Percentiles rank a stretch among this genome's conserved stretches.
Conservation (phyloP, 1,284 basidiomycete species). For the Thelephora terrestris region DNA sequence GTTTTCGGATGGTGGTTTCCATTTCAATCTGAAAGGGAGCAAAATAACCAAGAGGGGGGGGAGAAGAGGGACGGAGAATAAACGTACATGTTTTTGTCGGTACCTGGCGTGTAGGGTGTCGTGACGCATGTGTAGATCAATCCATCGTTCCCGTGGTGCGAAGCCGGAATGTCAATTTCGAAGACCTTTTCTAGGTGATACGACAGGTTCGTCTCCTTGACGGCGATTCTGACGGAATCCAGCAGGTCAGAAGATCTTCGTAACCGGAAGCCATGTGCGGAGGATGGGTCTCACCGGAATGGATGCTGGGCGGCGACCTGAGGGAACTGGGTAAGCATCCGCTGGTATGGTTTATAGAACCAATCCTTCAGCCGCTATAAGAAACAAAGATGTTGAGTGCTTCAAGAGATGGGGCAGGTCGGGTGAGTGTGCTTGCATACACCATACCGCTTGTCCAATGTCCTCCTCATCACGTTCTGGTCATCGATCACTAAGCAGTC, state of each 20-base stretch:
- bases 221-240: slow-evolving; percentile 49
- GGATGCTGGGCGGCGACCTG: slow-evolving; percentile 57
- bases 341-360: slow-evolving; percentile 75
- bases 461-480: slow-evolving; percentile 77
- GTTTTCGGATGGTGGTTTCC: slow-evolving; percentile 98
- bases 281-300: slow-evolving; percentile 62
- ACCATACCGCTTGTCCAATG: slow-evolving; percentile 84
- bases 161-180: slow-evolving; percentile 70
- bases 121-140: slow-evolving; percentile 94
- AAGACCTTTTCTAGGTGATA: slow-evolving; percentile 87
- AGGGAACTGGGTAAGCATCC: slow-evolving; percentile 61
- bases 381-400: not conserved
- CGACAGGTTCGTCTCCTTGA: slow-evolving; percentile 85
- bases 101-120: slow-evolving; percentile 81
- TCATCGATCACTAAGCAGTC: slow-evolving; percentile 87
- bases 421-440: slow-evolving; percentile 35
- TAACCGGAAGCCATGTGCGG: slow-evolving; percentile 4
- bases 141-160: slow-evolving; percentile 93
- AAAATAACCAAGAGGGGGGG: slow-evolving; percentile 5
- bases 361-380: slow-evolving; percentile 71
- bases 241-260: slow-evolving; percentile 6
- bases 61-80: slow-evolving; percentile 2
- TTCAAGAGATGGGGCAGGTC: too few relatives aligned
- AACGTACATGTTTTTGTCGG: slow-evolving; percentile 83
- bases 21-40: slow-evolving; percentile 68